Percentiles rank a stretch among this genome's conserved stretches.
Conservation (phyloP, 495 filamentous ascomycete genomes). For the Lentithecium fluviatile region DNA sequence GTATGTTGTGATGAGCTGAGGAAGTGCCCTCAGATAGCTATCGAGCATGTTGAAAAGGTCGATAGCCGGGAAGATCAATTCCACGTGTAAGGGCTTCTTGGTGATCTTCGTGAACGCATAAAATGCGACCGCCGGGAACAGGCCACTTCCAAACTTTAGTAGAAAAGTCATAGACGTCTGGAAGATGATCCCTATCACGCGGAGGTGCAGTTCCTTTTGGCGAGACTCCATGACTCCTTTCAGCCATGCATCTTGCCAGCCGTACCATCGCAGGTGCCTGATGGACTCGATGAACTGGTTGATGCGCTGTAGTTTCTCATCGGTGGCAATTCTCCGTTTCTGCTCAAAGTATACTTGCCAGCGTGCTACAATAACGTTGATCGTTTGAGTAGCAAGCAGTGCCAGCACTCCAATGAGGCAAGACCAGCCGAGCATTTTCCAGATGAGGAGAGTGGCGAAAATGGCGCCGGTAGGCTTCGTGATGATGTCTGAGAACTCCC, state of each 20-base stretch:
- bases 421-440: constrained; percentile 74
- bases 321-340: constrained; percentile 64
- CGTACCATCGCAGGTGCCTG: constrained; percentile 83
- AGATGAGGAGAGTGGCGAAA: constrained; percentile 67
- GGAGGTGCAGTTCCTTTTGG: constrained; percentile 62
- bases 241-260: constrained; percentile 81
- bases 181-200: constrained; percentile 64
- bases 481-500: constrained; percentile 70
- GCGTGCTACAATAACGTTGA: constrained; percentile 64
- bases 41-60: constrained; percentile 76
- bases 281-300: constrained; percentile 81
- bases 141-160: constrained; percentile 62
- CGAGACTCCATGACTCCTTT: constrained; percentile 67
- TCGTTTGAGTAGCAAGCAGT: constrained; percentile 60
- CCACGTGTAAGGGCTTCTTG: constrained; percentile 63
- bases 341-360: constrained; percentile 61
- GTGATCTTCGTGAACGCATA: constrained; percentile 72
- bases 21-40: constrained; percentile 65
- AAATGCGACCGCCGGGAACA: constrained; percentile 77
- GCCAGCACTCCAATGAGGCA: constrained; percentile 69
- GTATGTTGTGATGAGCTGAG: constrained; percentile 65
- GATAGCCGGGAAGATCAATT: constrained; percentile 78
- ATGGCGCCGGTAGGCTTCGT: constrained; percentile 66
- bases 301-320: constrained; percentile 68
- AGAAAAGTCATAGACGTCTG: constrained; percentile 57